Evolutionary conservation across 2,329 filamentous ascomycete genomes (phyloP).

Genomic region (Fusarium tanahbumbuense): DNA sequence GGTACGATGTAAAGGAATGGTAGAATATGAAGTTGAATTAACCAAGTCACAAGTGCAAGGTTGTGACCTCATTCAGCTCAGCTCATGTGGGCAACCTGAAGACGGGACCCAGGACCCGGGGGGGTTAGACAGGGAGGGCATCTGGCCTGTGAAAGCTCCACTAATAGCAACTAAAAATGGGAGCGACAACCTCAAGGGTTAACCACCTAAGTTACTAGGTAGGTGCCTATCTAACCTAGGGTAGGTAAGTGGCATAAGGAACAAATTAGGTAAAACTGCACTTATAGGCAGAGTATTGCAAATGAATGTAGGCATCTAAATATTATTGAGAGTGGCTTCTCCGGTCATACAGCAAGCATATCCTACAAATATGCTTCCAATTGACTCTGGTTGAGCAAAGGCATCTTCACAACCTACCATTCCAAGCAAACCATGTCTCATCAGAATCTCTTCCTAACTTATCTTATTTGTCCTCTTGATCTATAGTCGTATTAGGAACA

Average conservation of each 20-base stretch:
- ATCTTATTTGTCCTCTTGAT: no score
- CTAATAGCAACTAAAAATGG: constrained; percentile 14
- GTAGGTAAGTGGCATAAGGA: neutral
- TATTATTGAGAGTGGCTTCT: no score
- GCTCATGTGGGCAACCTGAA: constrained; percentile 20
- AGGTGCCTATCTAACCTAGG: neutral
- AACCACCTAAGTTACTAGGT: neutral
- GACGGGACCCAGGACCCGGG: neutral
- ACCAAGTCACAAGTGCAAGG: neutral
- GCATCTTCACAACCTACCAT: neutral
- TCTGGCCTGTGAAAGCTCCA: constrained; percentile 12
- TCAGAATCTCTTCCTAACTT: neutral
- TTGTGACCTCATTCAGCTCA: constrained; percentile 35
- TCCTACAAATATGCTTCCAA: neutral
- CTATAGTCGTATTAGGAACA: neutral
- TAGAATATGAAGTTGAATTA: constrained; percentile 8
- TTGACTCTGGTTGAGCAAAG: neutral
- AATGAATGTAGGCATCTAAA: neutral
- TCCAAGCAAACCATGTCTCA: neutral
- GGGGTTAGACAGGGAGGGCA: constrained; percentile 12
- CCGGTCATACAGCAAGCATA: neutral
- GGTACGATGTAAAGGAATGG: constrained; percentile 19
- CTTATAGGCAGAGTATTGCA: neutral
- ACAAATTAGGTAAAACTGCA: neutral
- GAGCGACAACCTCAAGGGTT: neutral